Percentiles rank a stretch among this genome's conserved stretches.
These are phyloP conservation scores for Phytopythium chamaehyphon DNA, from an alignment of 352 stramenopile genomes.

Conservation along the genomic window DNA sequence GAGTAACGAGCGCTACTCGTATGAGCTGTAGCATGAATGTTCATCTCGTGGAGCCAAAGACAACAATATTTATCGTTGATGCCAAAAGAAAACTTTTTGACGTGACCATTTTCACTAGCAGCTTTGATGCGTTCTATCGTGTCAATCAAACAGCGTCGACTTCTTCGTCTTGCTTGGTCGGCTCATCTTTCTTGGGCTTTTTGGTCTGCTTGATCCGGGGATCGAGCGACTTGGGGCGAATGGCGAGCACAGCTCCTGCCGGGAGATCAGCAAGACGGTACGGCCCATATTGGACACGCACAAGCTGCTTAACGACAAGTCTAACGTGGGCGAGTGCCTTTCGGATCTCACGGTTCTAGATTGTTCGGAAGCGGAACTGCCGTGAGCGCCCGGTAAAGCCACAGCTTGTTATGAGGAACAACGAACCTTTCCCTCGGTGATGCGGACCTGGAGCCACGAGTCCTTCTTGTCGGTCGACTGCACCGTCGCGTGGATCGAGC, in stretches of 20 bases:
- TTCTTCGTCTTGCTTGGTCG: slow-evolving; percentile 14
- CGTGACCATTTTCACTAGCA: slow-evolving; percentile 9
- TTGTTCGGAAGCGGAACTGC: not conserved
- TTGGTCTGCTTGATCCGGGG: slow-evolving; percentile 12
- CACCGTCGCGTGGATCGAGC: slow-evolving; percentile 61
- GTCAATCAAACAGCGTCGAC: not conserved
- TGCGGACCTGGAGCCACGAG: slow-evolving; percentile 85
- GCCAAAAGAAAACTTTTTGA: slow-evolving; percentile 16
- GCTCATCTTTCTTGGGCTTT: slow-evolving; percentile 13
- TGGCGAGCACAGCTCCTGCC: slow-evolving; percentile 72
- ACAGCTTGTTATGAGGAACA: not conserved
- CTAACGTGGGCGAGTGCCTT: slow-evolving; percentile 85
- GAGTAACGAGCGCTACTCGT: slow-evolving; percentile 47
- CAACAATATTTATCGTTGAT: slow-evolving; percentile 3
- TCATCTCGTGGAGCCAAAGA: too few relatives aligned
- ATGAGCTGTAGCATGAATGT: slow-evolving; percentile 40
- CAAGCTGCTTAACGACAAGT: slow-evolving; percentile 84
- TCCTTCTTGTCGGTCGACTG: slow-evolving; percentile 85
- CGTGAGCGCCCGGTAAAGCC: not conserved
- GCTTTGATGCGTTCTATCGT: not conserved
- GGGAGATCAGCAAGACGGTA: slow-evolving; percentile 82
- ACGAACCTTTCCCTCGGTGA: slow-evolving; percentile 83
- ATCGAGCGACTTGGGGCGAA: slow-evolving; percentile 49
- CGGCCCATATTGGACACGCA: slow-evolving; percentile 87
- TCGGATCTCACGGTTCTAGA: slow-evolving; percentile 88